Base-by-base conservation (phyloP, 2,329 filamentous ascomycete genomes). In the Ophiostoma piceae region DNA sequence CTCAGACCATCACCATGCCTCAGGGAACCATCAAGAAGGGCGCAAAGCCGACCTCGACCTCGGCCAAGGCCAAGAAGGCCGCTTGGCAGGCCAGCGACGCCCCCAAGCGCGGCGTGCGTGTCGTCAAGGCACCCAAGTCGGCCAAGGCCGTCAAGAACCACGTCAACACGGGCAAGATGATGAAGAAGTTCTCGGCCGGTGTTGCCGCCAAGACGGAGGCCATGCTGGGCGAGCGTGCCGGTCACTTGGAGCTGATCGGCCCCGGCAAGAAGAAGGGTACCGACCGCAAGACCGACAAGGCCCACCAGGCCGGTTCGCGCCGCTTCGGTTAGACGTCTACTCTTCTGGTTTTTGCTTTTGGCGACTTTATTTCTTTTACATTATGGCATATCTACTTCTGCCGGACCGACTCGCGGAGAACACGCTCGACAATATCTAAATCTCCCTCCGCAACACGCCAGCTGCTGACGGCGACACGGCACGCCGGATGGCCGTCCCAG, bases 401-500 rank as follows among this genome's bases (percentile, higher is more conserved):
- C 8, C n/a, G 11, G 19, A 16, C 16, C 5, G 60, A 39, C 2
- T 35, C n/a, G 7, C 64, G 32, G 37, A 96, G 77, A 2, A 94
- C 88, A 5, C 83, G 80, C 72, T 81, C 84, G 19, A 96, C 85
- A n/a, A 92, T 77, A 26, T 79, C 80, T 71, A 89, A 80, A 76
- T 96, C 93, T 71, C 88, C 83, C 0, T 88, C 83, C 75, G 94
- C 84, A 1, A 91, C 89, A 78, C 86, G 87, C 92, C 93, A 97
- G 76, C 91, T 97, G 54, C 91, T 90, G 60, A 97, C 87, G 0
- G 94, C 94, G 74, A 97, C 87, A n/a, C 94, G 84, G 72, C 89
- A 90, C 9, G 94, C 94, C 70, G 88, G 85, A 70, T 82, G 80
- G 0, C 90, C 91, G 60, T 87, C 82, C 92, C 93, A 97, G 65